Conservation (phyloP, 192 early-diverging fungal species). For the Dissophora globulifera region DNA sequence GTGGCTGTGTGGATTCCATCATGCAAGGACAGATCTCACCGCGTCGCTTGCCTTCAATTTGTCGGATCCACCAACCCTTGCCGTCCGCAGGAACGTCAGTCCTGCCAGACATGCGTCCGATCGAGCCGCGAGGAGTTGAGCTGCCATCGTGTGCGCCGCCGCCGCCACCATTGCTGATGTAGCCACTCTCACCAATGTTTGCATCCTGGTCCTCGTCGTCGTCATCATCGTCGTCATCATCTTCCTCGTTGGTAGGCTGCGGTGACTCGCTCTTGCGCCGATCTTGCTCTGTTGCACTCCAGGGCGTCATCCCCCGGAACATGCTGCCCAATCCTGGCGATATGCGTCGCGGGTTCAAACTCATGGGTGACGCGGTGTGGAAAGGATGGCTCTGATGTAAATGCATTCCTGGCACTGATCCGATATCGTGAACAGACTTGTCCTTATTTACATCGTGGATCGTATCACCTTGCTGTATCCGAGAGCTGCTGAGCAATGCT, state of each 20-base stretch:
- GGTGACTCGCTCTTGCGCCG: neutral
- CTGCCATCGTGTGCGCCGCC: too few relatives aligned
- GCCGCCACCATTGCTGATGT: too few relatives aligned
- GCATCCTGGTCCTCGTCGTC: neutral
- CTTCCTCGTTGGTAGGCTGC: conserved; percentile 6
- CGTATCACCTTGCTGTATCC: too few relatives aligned
- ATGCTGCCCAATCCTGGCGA: neutral
- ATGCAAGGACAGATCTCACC: conserved; percentile 40
- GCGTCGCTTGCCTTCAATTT: conserved; percentile 34
- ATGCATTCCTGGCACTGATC: neutral
- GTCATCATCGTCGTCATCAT: neutral
- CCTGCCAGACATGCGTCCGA: conserved; percentile 10
- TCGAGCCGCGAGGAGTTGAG: neutral
- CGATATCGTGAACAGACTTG: neutral
- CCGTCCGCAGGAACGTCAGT: conserved; percentile 24
- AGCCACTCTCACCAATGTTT: too few relatives aligned
- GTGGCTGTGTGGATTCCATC: neutral
- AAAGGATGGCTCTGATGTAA: conserved; percentile 8
- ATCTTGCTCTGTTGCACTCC: neutral
- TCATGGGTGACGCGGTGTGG: too few relatives aligned
- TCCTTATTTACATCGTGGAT: too few relatives aligned
- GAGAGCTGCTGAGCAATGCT: neutral
- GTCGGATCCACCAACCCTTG: conserved; percentile 46
- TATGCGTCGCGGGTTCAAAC: neutral
- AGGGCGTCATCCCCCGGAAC: conserved; percentile 1